Conservation (phyloP, 2,329 filamentous ascomycete species). For the Myriosclerotinia curreyana region DNA sequence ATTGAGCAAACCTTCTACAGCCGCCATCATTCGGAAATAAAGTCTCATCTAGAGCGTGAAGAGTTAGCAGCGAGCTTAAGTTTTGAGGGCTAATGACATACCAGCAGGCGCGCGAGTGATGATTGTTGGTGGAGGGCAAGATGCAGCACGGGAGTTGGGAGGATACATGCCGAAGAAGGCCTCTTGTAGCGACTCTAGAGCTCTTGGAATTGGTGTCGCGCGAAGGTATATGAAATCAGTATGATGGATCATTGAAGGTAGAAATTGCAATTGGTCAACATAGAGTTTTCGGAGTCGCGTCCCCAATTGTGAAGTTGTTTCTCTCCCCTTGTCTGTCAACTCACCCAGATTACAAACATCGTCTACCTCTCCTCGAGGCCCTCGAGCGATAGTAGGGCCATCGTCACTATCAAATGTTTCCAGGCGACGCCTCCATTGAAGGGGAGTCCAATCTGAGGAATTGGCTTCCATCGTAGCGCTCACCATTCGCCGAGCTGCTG, state of each 20-base stretch:
- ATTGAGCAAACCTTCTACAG: constrained; percentile 68
- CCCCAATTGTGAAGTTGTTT: constrained; percentile 69
- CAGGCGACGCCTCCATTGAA: constrained; percentile 66
- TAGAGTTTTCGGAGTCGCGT: constrained; percentile 67
- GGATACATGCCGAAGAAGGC: constrained; percentile 75
- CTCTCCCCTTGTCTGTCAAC: constrained; percentile 71
- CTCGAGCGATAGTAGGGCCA: constrained; percentile 66
- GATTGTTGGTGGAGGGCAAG: constrained; percentile 62
- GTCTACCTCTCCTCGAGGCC: constrained; percentile 69
- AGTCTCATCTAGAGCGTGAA: constrained; percentile 58
- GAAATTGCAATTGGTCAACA: constrained; percentile 69
- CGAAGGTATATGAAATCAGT: constrained; percentile 67
- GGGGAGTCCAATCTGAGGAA: constrained; percentile 39
- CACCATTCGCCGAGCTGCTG: constrained; percentile 67
- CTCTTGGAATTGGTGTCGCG: constrained; percentile 70
- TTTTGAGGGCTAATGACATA: background rate
- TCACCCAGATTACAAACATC: constrained; percentile 75
- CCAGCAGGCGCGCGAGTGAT: constrained; percentile 56
- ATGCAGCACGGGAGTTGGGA: constrained; percentile 45
- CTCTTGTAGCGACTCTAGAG: constrained; percentile 75
- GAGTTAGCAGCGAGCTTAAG: background rate
- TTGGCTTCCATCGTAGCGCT: constrained; percentile 55
- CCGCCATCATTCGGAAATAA: constrained; percentile 74
- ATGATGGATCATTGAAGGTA: constrained; percentile 56
- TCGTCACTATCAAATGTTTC: constrained; percentile 76